Evolutionary conservation across 768 basidiomycete genomes (phyloP), one percentile per base, ranked within the genome.

Genomic region (Neoboletus magnificus): DNA sequence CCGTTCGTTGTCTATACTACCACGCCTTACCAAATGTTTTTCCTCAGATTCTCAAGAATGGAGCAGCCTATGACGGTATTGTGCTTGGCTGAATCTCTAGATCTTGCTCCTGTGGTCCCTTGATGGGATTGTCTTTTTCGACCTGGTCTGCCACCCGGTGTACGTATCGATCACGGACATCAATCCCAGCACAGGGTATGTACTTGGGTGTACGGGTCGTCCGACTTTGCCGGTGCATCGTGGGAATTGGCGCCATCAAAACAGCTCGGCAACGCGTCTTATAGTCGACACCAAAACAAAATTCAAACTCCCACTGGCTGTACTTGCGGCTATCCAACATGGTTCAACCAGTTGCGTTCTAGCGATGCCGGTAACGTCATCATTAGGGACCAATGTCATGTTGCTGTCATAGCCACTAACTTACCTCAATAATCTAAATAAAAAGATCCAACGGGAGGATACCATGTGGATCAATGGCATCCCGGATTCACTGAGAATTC

Each of bases 111-210:
- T 9, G 40, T 22, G 18, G 18, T 18, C 5, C 15, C 18, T 50
- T 33, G 33, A 32, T 48, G 23, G 1, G 11, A 10, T 47, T 32
- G 20, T 11, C 29, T 43, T 32, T 43, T 39, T 40, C 22, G 16
- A 11, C 33, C 10, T 43, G 27, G 36, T 25, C n/a, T 27, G 13
- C 29, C 4, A 18, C n/a, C 46, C 50, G 39, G 37, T 60, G 51
- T 58, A 25, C 57, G 23, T 48, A 39, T 43, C 51, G 30, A 59
- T 37, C 36, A 7, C 20, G 27, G 33, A 41, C 30, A 51, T 27
- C 41, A 22, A 12, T 4, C 23, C n/a, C 39, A 33, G 33, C 54
- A 55, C 32, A 55, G 18, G 30, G 4, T 50, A n/a, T n/a, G n/a
- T n/a, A 30, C n/a, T 37, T 33, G 1, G 29, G 6, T n/a, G 20